Evolutionary conservation across 495 filamentous ascomycete genomes (phyloP), one percentile per base, ranked within the genome.

Genomic region (Pseudomonodictys pantanalensis): DNA sequence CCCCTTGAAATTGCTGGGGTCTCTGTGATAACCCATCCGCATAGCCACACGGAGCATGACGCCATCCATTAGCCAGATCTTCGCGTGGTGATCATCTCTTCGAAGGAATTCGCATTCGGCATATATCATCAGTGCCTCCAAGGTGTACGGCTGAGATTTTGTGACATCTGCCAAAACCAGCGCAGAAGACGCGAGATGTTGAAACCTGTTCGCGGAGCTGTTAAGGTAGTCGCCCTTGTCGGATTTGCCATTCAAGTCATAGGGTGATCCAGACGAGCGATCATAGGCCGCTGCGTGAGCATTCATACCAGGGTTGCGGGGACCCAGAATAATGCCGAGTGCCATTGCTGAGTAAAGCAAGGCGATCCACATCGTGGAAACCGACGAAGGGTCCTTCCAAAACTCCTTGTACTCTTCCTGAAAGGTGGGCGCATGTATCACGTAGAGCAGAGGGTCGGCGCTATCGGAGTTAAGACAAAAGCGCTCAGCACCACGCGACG

Each of bases 361-460:
- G 7, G 67, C 71, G 10, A 74, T 62, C 72, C 72, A 74, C 62
- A 70, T 73, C 6, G 56, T 51, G 3, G 70, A 61, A 11, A 65
- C 68, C 2, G 63, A 23, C 1, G 58, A 54, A 3, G 71, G 66
- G 23, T 66, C 62, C 53, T 57, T 62, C 69, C 69, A 73, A 54
- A 75, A 73, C 22, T 70, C 60, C 46, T 64, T 64, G 51, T 75
- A 75, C 60, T 75, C 72, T 47, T 71, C 62, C 32, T 69, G 69
- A 28, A 75, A 75, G 1, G 66, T 73, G 1, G 71, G 72, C 1
- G 63, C 62, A 55, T 75, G 72, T 2, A 75, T 65, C 18, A 69
- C 58, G 39, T 18, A 62, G 15, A 54, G 22, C 11, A 56, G 51
- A 29, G 24, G 46, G 44, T 43, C 50, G 12, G 51, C 22, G 10